Conservation (phyloP, 2,329 filamentous ascomycete genomes). For the Colletotrichum sp. region DNA sequence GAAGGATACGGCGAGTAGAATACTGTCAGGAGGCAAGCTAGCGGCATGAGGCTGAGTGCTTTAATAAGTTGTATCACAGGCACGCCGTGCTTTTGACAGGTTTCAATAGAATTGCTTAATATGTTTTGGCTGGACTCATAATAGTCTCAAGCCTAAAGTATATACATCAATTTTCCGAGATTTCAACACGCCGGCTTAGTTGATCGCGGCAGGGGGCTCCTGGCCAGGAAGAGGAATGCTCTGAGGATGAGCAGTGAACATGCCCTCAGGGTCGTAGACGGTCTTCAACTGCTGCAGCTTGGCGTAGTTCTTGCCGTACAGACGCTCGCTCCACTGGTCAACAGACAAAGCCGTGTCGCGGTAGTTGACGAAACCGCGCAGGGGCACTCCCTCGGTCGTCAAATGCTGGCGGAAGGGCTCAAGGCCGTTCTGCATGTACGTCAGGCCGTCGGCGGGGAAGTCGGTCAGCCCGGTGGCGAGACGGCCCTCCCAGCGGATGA, state of each 20-base stretch:
- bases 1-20: conserved; percentile 35
- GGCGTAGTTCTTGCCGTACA: conserved; percentile 20
- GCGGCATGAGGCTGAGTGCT: not conserved
- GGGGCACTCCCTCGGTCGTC: not conserved
- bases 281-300: conserved; percentile 19
- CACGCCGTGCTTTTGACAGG: not conserved
- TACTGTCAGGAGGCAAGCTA: conserved; percentile 29
- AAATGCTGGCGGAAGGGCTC: conserved; percentile 21
- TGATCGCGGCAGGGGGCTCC: conserved; percentile 6
- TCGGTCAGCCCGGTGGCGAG: conserved; percentile 44
- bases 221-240: conserved; percentile 17
- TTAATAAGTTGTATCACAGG: not conserved
- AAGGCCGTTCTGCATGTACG: conserved; percentile 50
- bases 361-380: conserved; percentile 24
- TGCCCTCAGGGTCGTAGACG: conserved; percentile 19
- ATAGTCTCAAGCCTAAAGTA: not conserved
- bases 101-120: not conserved
- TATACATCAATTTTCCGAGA: not conserved
- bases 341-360: conserved; percentile 15
- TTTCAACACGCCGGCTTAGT: not conserved
- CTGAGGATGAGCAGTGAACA: conserved; percentile 22
- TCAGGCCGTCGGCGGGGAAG: conserved; percentile 52
- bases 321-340: conserved; percentile 19
- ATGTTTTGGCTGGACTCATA: not conserved
- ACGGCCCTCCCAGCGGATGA: conserved; percentile 32